Evolutionary conservation across 768 basidiomycete genomes (phyloP).

Genomic region (Lentinula guzmanii): DNA sequence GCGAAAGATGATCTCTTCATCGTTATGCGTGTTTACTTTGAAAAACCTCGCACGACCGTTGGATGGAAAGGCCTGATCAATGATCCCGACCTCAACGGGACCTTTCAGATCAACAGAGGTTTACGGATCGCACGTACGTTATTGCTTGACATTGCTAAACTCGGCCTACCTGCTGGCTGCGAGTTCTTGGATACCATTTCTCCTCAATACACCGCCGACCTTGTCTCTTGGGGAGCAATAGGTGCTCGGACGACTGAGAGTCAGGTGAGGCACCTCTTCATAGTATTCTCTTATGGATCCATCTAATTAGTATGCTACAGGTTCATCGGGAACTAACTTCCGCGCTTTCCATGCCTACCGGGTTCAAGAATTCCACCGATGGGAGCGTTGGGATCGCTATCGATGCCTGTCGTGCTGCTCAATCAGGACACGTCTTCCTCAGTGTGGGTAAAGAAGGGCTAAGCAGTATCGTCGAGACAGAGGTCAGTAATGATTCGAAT

Average conservation of each 20-base stretch:
- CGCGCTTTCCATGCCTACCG: conserved; percentile 90
- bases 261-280: conserved; percentile 26
- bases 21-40: conserved; percentile 98
- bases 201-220: conserved; percentile 90
- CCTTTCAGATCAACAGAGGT: conserved; percentile 95
- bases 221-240: conserved; percentile 93
- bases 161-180: conserved; percentile 93
- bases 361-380: conserved; percentile 98
- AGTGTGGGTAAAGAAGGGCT: conserved; percentile 96
- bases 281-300: background rate
- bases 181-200: conserved; percentile 84
- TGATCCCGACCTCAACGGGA: conserved; percentile 90
- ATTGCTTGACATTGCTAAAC: conserved; percentile 81
- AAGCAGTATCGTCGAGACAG: conserved; percentile 92
- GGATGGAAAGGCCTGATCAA: conserved; percentile 99
- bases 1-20: conserved; percentile 86
- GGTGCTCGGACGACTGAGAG: conserved; percentile 91
- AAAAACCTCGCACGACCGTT: conserved; percentile 92
- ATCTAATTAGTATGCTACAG: background rate
- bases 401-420: conserved; percentile 92
- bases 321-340: conserved; percentile 87
- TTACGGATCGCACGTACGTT: conserved; percentile 82
- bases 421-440: conserved; percentile 89
- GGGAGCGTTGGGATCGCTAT: conserved; percentile 88
- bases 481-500: conserved; percentile 34